phyloP scores from a whole-genome alignment of 805 yeast species.

The Candida easanensis region DNA sequence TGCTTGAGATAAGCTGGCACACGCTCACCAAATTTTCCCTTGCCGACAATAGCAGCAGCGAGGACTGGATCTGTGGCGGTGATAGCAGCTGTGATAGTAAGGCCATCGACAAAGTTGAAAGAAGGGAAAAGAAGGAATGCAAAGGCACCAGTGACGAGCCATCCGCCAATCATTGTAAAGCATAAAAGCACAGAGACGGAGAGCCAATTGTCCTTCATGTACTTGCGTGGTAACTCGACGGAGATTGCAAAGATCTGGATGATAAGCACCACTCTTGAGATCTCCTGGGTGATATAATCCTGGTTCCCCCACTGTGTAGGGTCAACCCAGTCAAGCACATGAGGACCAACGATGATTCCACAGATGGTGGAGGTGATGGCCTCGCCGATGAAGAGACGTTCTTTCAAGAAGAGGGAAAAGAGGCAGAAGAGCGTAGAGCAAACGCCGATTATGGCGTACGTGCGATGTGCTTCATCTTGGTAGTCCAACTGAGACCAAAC shows the following conservation, averaged over 20 bases:
- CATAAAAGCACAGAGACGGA: constrained; percentile 69
- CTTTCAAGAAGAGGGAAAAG: constrained; percentile 77
- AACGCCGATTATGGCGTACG: constrained; percentile 83
- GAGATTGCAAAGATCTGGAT: constrained; percentile 92
- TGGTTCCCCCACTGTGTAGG: constrained; percentile 83
- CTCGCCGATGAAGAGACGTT: constrained; percentile 81
- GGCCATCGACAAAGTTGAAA: constrained; percentile 65
- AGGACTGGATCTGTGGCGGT: constrained; percentile 94
- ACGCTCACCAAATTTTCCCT: constrained; percentile 84
- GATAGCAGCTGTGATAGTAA: constrained; percentile 79
- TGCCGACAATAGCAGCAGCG: constrained; percentile 94
- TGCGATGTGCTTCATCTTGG: constrained; percentile 55
- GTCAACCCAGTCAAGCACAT: constrained; percentile 75
- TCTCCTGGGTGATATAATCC: constrained; percentile 76
- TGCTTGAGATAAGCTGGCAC: constrained; percentile 90
- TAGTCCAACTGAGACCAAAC: constrained; percentile 15
- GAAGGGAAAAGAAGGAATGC: constrained; percentile 76
- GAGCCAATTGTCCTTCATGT: constrained; percentile 78
- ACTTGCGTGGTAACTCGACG: constrained; percentile 85
- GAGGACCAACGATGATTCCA: constrained; percentile 87
- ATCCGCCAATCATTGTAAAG: constrained; percentile 88
- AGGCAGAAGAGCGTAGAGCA: constrained; percentile 79
- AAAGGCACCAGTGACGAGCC: constrained; percentile 78
- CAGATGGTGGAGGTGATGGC: constrained; percentile 83
- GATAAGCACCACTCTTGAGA: constrained; percentile 77